Conservation (phyloP, 164 flowering plant species). For the Vitis labrusca region DNA sequence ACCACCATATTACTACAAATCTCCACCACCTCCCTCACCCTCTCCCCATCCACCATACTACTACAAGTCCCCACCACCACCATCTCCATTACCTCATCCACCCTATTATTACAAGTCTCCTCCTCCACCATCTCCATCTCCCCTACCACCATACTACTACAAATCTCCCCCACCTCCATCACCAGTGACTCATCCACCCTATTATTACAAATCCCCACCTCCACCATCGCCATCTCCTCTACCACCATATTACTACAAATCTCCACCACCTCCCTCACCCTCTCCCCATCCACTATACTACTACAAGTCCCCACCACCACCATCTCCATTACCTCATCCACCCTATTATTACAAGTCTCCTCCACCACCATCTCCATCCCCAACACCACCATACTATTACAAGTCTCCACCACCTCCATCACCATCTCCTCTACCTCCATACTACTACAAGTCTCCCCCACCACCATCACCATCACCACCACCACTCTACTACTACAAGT, state of each 20-base stretch:
- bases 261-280: conserved; percentile 33
- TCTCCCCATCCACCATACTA: conserved; percentile 2
- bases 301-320: conserved; percentile 9
- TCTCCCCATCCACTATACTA: conserved; percentile 9
- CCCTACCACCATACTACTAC: not conserved
- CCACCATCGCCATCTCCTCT: conserved; percentile 20
- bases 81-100: not conserved
- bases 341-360: conserved; percentile 2
- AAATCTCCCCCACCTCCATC: conserved; percentile 16
- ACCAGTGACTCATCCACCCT: conserved; percentile 9
- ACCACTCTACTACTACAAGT: conserved; percentile 1
- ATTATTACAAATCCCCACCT: conserved; percentile 33
- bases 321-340: conserved; percentile 1
- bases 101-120: conserved; percentile 26
- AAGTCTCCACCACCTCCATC: conserved; percentile 19
- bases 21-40: conserved; percentile 26
- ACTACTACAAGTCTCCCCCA: conserved; percentile 15
- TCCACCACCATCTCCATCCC: conserved; percentile 4
- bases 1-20: conserved; percentile 25
- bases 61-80: conserved; percentile 17
- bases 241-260: conserved; percentile 21
- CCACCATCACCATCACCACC: conserved; percentile 11
- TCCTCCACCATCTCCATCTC: conserved; percentile 22
- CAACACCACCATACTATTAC: conserved; percentile 13
- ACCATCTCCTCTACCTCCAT: conserved; percentile 7